Evolutionary conservation across 2,329 filamentous ascomycete species (phyloP).

Genomic region (Shiraia sp.): DNA sequence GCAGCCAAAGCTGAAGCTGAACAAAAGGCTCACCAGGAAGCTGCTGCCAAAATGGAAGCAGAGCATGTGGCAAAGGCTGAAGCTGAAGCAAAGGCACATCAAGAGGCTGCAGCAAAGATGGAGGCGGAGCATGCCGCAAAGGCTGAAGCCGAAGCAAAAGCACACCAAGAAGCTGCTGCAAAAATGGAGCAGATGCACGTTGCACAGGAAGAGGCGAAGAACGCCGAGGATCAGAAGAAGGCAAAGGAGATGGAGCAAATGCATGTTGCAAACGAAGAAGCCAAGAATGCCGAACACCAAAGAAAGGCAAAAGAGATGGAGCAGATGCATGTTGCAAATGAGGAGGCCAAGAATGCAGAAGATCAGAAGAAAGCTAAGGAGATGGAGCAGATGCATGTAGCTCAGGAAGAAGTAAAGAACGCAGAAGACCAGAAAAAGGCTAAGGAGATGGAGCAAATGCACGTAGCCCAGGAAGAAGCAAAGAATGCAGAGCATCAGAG

Average conservation of each 20-base stretch:
- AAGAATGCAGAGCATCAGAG: constrained; percentile 7
- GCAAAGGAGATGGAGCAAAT: constrained; percentile 5
- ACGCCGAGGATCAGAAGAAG: constrained; percentile 4
- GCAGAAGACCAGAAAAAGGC: constrained; percentile 5
- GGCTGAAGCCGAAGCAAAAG: constrained; percentile 18
- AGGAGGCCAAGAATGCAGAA: constrained; percentile 5
- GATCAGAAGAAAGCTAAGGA: constrained; percentile 7
- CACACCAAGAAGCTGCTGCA: constrained; percentile 13
- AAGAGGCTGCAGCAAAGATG: constrained; percentile 18
- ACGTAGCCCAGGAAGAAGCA: constrained; percentile 8
- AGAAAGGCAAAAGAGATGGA: constrained; percentile 4
- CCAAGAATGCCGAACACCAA: constrained; percentile 1
- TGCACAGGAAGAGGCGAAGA: constrained; percentile 9
- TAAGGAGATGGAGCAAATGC: constrained; percentile 6
- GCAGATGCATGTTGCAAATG: constrained; percentile 5
- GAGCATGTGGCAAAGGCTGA: constrained; percentile 24
- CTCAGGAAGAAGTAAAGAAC: background rate
- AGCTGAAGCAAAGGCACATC: constrained; percentile 19
- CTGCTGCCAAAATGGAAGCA: constrained; percentile 12
- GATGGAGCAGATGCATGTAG: constrained; percentile 6
- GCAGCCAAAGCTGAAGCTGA: constrained; percentile 21
- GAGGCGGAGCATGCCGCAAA: constrained; percentile 20
- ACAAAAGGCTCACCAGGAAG: constrained; percentile 16
- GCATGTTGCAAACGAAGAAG: constrained; percentile 1
- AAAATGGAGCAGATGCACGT: constrained; percentile 13